These are phyloP conservation scores for Aspergillus egyptiacus DNA, from an alignment of 495 filamentous ascomycete genomes.

Conservation along the genomic window DNA sequence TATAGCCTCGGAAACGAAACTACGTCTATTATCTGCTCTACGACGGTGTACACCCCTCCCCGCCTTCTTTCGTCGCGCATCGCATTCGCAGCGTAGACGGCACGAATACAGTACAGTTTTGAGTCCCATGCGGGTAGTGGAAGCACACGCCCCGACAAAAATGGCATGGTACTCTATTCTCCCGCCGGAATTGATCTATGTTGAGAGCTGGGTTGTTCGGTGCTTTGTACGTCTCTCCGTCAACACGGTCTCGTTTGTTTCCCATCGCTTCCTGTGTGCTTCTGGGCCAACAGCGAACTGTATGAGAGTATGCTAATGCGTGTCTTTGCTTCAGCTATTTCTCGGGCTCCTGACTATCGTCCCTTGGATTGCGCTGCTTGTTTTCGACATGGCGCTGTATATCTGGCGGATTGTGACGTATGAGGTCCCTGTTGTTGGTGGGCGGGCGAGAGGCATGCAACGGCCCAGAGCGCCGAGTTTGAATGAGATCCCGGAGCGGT, in stretches of 20 bases:
- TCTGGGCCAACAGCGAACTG: too few species aligned
- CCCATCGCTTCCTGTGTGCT: too few species aligned
- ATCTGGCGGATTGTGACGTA: constrained; percentile 52
- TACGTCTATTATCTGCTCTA: too few species aligned
- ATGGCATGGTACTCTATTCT: constrained; percentile 67
- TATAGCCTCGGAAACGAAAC: too few species aligned
- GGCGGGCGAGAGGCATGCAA: constrained; percentile 54
- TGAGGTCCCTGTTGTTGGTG: constrained; percentile 57
- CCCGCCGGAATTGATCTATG: constrained; percentile 45
- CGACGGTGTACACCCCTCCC: too few species aligned
- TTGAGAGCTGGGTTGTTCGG: constrained; percentile 60
- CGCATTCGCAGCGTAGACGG: too few species aligned
- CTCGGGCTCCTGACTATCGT: constrained; percentile 58
- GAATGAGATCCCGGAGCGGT: constrained; percentile 53
- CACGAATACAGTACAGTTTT: too few species aligned
- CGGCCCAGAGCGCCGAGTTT: constrained; percentile 61
- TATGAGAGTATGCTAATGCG: neutral
- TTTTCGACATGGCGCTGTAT: constrained; percentile 65
- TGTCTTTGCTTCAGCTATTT: constrained; percentile 39
- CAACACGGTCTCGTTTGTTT: too few species aligned
- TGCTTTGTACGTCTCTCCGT: constrained; percentile 59
- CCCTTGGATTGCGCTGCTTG: constrained; percentile 59
- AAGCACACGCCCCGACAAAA: too few species aligned
- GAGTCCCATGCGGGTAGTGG: too few species aligned
- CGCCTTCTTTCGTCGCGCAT: too few species aligned